These are phyloP conservation scores for Candida yuanshanica DNA, from an alignment of 805 yeast species.

Conservation along the genomic window DNA sequence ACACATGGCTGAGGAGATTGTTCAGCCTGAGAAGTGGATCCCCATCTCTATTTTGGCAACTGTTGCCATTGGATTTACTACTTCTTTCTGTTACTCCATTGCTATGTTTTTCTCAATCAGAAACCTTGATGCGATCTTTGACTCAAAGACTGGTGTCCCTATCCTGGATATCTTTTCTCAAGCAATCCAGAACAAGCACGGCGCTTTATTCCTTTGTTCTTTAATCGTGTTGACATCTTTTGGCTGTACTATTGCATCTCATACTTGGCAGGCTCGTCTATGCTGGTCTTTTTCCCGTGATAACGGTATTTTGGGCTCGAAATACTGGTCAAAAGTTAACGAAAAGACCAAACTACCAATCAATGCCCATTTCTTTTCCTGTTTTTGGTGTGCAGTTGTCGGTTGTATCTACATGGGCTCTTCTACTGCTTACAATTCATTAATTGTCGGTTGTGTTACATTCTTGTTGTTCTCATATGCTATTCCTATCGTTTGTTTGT, in stretches of 20 bases:
- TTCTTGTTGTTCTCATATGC: conserved; percentile 51
- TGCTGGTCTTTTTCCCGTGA: conserved; percentile 67
- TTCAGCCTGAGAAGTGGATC: conserved; percentile 44
- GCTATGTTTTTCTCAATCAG: conserved; percentile 53
- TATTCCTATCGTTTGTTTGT: conserved; percentile 46
- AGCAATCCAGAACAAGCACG: conserved; percentile 44
- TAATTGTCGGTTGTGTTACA: conserved; percentile 53
- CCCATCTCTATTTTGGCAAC: conserved; percentile 57
- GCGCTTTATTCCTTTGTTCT: conserved; percentile 45
- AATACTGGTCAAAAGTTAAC: conserved; percentile 43
- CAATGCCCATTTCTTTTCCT: conserved; percentile 50
- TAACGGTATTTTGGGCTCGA: conserved; percentile 49
- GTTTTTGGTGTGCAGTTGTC: conserved; percentile 43
- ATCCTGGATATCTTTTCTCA: conserved; percentile 57
- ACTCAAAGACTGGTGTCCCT: conserved; percentile 51
- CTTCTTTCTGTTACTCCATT: conserved; percentile 44
- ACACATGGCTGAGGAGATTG: conserved; percentile 64
- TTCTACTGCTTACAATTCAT: conserved; percentile 59
- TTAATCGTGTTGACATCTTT: conserved; percentile 48
- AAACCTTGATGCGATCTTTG: conserved; percentile 41
- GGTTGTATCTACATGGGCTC: conserved; percentile 62
- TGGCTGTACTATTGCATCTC: conserved; percentile 54
- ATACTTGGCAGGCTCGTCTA: conserved; percentile 63
- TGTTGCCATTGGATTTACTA: conserved; percentile 56
- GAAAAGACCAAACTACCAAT: conserved; percentile 45